These are phyloP conservation scores for Paratinospora sagittata DNA, from an alignment of 164 flowering plant genomes.

Conservation along the genomic window DNA sequence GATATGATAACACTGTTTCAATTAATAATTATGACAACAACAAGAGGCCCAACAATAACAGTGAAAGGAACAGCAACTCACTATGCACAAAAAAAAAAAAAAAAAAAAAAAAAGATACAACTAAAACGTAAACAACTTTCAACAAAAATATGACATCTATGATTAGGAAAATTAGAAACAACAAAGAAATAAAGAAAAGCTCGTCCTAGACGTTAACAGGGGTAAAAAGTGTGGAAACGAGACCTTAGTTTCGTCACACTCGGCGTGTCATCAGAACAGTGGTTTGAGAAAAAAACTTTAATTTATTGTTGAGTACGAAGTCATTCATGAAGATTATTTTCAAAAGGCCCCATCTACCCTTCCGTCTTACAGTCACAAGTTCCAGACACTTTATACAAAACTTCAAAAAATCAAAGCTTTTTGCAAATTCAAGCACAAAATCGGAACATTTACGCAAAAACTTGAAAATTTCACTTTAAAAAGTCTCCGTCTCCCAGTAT, in stretches of 20 bases:
- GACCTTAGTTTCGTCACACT: not conserved
- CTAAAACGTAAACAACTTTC: not conserved
- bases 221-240: too few relatives aligned
- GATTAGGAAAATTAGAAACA: not conserved
- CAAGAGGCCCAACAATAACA: too few relatives aligned
- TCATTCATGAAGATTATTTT: not conserved
- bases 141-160: not conserved
- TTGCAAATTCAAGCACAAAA: not conserved
- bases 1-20: too few relatives aligned
- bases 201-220: too few relatives aligned
- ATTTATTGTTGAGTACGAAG: not conserved
- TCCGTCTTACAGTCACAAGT: not conserved
- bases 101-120: too few relatives aligned
- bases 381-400: not conserved
- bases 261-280: not conserved
- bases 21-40: too few relatives aligned
- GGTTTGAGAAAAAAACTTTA: not conserved
- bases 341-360: not conserved
- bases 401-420: not conserved
- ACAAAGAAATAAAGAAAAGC: not conserved
- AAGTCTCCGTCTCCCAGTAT: not conserved
- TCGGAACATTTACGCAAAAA: not conserved
- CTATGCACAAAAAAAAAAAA: too few relatives aligned
- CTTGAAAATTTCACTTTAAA: not conserved
- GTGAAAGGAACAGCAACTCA: too few relatives aligned